A percentile compares a stretch with the other conserved stretches of the same genome.
Conservation (phyloP, 192 early-diverging fungal genomes). For the Backusella luteola region DNA sequence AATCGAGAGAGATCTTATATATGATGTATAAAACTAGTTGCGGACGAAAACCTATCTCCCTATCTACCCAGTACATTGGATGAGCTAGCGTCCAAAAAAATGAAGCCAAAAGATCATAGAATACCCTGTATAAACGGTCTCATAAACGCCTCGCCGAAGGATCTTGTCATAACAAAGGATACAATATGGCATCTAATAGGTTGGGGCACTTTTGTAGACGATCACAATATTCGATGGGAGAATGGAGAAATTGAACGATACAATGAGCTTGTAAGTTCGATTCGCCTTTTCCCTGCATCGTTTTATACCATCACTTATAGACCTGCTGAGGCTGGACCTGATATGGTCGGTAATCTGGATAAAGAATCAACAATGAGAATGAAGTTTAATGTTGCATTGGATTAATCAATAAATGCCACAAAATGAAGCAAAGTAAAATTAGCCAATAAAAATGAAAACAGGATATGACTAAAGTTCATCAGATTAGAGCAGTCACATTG, state of each 20-base stretch:
- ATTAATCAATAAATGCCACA: background rate
- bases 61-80: constrained; percentile 19
- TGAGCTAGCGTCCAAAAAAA: background rate
- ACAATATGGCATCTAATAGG: constrained; percentile 29
- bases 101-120: background rate
- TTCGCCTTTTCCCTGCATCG: constrained; percentile 23
- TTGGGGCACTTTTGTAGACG: constrained; percentile 27
- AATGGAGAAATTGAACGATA: background rate
- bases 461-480: too few species aligned
- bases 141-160: background rate
- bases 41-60: constrained; percentile 30
- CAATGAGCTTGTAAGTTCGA: background rate
- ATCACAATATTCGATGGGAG: constrained; percentile 20
- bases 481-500: too few species aligned
- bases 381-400: constrained; percentile 29
- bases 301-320: constrained; percentile 21
- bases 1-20: background rate
- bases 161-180: constrained; percentile 1
- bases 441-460: background rate
- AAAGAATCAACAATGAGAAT: constrained; percentile 10
- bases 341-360: background rate
- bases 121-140: constrained; percentile 28
- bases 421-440: background rate
- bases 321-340: background rate
- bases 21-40: background rate